Evolutionary conservation across 768 basidiomycete species (phyloP).

Genomic region (Mycena vulgaris): DNA sequence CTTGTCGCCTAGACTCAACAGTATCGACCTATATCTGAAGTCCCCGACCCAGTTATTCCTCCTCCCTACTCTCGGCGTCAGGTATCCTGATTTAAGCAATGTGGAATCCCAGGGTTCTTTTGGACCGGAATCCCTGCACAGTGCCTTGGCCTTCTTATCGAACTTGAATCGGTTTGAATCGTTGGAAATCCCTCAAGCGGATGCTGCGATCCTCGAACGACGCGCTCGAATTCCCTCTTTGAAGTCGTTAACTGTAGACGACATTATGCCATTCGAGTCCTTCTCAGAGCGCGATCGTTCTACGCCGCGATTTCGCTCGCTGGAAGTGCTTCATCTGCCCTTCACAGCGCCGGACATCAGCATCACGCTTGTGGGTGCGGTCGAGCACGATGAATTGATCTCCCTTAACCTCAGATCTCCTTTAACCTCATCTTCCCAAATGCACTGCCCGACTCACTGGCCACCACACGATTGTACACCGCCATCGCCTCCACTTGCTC

Average conservation of each 20-base stretch:
- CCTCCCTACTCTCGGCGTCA: neutral
- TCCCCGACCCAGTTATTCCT: neutral
- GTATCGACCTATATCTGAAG: neutral
- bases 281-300: neutral
- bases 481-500: neutral
- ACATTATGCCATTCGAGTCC: neutral
- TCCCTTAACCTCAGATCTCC: neutral
- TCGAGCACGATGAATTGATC: neutral
- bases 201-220: conserved; percentile 1
- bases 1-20: neutral
- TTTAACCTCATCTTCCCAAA: too few relatives aligned
- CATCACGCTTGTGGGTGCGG: neutral
- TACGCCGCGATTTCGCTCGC: neutral
- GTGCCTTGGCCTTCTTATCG: neutral
- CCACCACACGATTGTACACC: neutral
- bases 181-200: neutral
- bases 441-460: neutral
- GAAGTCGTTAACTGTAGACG: neutral
- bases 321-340: neutral
- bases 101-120: neutral
- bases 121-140: neutral
- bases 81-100: neutral
- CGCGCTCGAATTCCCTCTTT: neutral
- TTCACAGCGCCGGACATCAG: neutral
- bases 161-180: neutral